phyloP scores from a whole-genome alignment of 148 eudicot genomes.

The Fagopyrum esculentum region DNA sequence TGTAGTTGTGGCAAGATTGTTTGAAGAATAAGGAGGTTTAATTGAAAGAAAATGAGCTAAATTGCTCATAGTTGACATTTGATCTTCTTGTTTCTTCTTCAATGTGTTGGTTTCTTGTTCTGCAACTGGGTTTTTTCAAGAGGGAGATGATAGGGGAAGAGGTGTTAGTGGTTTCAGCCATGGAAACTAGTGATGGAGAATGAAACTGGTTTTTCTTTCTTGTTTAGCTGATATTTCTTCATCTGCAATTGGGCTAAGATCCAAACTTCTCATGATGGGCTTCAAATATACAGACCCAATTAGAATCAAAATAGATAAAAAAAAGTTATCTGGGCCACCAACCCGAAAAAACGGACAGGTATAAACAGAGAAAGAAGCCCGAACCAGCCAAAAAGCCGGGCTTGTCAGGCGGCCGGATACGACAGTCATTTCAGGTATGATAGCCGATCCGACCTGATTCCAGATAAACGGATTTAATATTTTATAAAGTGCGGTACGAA shows the following conservation, averaged over 20 bases:
- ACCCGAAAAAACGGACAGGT: no score
- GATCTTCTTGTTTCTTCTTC: background rate
- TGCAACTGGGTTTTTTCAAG: background rate
- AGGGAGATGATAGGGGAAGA: background rate
- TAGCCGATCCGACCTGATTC: no score
- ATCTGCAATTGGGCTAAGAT: background rate
- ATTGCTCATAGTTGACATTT: background rate
- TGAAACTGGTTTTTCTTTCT: background rate
- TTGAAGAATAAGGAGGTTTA: slow-evolving; percentile 4
- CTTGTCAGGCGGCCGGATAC: no score
- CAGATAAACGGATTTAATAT: no score
- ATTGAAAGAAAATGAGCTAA: background rate
- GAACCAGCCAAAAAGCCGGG: no score
- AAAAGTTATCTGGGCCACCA: no score
- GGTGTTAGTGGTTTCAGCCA: background rate
- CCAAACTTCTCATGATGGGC: background rate
- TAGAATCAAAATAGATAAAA: background rate
- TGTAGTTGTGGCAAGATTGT: background rate
- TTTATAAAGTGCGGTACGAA: no score
- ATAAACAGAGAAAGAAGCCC: no score
- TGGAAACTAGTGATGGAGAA: slow-evolving; percentile 13
- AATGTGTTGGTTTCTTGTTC: background rate
- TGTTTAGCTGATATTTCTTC: background rate
- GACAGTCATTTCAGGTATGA: no score
- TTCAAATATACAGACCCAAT: background rate